Conservation (phyloP, 768 basidiomycete species). For the Lactifluus volemus region DNA sequence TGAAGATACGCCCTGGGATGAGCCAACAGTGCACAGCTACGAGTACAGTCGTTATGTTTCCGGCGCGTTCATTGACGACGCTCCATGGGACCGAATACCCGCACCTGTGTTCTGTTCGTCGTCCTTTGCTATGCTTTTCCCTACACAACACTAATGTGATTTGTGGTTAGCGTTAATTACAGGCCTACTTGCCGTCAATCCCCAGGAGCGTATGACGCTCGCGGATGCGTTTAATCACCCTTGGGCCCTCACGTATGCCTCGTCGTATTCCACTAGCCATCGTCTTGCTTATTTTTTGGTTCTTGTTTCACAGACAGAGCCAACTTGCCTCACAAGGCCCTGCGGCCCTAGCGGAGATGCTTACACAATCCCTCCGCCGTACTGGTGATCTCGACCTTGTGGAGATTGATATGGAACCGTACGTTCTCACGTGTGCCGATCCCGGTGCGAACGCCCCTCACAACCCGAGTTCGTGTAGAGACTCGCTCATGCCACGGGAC, state of each 20-base stretch:
- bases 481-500: constrained; percentile 38
- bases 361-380: constrained; percentile 58
- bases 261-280: too few relatives aligned
- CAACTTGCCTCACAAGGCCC: constrained; percentile 50
- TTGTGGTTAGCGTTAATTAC: constrained; percentile 55
- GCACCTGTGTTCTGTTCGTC: constrained; percentile 51
- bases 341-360: constrained; percentile 51
- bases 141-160: not conserved
- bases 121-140: constrained; percentile 5
- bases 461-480: constrained; percentile 17
- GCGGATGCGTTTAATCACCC: constrained; percentile 47
- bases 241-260: constrained; percentile 60
- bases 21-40: constrained; percentile 68
- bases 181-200: constrained; percentile 65
- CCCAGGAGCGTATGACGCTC: constrained; percentile 58
- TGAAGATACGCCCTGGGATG: constrained; percentile 97
- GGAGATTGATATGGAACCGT: constrained; percentile 42
- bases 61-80: constrained; percentile 63
- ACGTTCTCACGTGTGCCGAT: constrained; percentile 12
- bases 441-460: not conserved
- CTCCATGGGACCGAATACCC: constrained; percentile 71
- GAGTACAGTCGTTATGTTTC: constrained; percentile 73
- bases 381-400: constrained; percentile 73
- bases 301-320: constrained; percentile 42
- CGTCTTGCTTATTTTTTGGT: not conserved